Evolutionary conservation across 2,329 filamentous ascomycete genomes (phyloP).

Genomic region (Epichloe glyceriae): DNA sequence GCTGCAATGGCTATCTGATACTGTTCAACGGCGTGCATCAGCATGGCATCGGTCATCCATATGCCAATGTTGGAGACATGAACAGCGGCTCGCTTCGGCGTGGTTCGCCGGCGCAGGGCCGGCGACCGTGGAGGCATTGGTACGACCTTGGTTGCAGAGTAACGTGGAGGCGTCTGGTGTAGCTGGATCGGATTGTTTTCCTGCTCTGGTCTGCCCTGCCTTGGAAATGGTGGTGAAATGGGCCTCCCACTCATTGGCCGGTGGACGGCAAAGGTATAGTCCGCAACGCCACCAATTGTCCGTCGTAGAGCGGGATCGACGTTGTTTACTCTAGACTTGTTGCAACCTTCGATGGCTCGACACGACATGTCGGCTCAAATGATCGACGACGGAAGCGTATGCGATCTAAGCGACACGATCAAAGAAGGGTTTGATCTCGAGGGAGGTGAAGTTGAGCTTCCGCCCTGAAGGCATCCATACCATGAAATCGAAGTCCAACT

Average conservation of each 20-base stretch:
- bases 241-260: background rate
- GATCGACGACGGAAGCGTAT: too few relatives aligned
- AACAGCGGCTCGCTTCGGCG: conserved; percentile 8
- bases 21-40: conserved; percentile 20
- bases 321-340: too few relatives aligned
- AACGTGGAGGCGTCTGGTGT: background rate
- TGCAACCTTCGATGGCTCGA: too few relatives aligned
- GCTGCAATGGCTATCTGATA: conserved; percentile 12
- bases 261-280: background rate
- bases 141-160: background rate
- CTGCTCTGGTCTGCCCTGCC: background rate
- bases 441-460: too few relatives aligned
- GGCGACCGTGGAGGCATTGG: conserved; percentile 20
- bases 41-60: conserved; percentile 21
- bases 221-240: background rate
- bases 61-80: conserved; percentile 12
- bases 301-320: background rate
- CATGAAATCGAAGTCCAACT: too few relatives aligned
- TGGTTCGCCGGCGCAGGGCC: conserved; percentile 14
- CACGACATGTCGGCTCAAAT: too few relatives aligned
- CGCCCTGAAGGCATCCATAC: too few relatives aligned
- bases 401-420: too few relatives aligned
- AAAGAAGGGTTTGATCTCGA: too few relatives aligned
- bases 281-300: background rate
- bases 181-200: background rate